Base-by-base conservation (phyloP, 1,284 basidiomycete genomes). In the Lentinus polychrous region DNA sequence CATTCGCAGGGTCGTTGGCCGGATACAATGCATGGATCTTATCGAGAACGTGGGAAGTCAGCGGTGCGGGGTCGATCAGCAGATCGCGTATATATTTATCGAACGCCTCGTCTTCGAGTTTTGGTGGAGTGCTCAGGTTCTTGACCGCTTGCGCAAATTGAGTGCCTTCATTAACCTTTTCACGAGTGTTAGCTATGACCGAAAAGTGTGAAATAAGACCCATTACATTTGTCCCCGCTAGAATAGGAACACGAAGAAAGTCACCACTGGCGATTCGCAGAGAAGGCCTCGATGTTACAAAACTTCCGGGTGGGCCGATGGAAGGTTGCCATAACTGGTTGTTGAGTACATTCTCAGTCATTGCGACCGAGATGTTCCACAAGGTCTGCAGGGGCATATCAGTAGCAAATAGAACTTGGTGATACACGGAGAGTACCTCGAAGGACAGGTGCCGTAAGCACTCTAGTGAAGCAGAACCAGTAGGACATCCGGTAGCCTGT, bases 281-380 rank as follows among this genome's bases (percentile, higher is more conserved):
- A 0, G 79, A 82, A 1, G 78, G 75, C 27, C 74, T 62, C 49
- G 70, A 69, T 0, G 73, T 58, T 4, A 73, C 60, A 43, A 82
- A 69, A 55, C 77, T 81, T 0, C 76, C 76, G 0, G 64, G 51
- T 3, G 76, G 74, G 0, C 78, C 79, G 6, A 81, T 67, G 0
- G 75, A 57, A 0, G 79, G 79, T 52, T 83, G 66, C 80, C 80
- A 82, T 12, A 81, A 60, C 51, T 83, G 80, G 1, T 51, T 15
- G 49, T 81, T 80, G 22, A 82, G 57, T 1, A 72, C 74, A 2
- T 60, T 51, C 0, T 27, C 48, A 8, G 76, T 73, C 70, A 80
- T 70, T 0, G 53, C 45, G 50, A 80, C 79, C 43, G 72, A 76
- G 45, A 71, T 67, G 46, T 68, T 69, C 46, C 74, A 43, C 3